A percentile compares a stretch with the other conserved stretches of the same genome.
Evolutionary conservation across 164 flowering plant species (phyloP).

Genomic region (Kalanchoe fedtschenkoi): DNA sequence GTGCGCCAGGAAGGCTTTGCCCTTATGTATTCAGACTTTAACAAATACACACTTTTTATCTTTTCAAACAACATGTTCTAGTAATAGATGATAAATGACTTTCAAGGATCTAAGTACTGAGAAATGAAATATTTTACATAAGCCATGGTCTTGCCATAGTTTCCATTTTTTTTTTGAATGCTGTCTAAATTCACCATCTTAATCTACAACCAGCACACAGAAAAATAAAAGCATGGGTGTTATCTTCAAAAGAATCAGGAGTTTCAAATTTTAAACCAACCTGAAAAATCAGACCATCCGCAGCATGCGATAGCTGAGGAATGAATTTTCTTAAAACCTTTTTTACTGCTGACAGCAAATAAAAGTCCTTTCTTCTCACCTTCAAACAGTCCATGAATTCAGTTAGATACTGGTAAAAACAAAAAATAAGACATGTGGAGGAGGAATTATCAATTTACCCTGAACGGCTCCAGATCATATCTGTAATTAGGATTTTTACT

Average conservation of each 20-base stretch:
- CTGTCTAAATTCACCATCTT: no score
- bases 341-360: slow-evolving; percentile 78
- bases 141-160: no score
- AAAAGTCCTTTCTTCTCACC: slow-evolving; percentile 96
- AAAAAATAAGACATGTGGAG: neutral
- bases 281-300: slow-evolving; percentile 99
- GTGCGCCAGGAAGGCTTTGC: no score
- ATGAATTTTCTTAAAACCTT: slow-evolving; percentile 78
- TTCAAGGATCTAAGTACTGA: no score
- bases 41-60: no score
- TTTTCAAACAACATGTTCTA: no score
- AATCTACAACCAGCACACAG: no score
- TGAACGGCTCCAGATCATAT: slow-evolving; percentile 90
- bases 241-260: neutral
- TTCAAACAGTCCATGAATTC: slow-evolving; percentile 17
- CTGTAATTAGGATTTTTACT: slow-evolving; percentile 62
- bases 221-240: no score
- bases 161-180: no score
- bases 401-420: neutral
- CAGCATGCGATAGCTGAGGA: slow-evolving; percentile 92
- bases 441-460: slow-evolving; percentile 42
- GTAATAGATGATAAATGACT: no score
- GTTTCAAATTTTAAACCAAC: slow-evolving; percentile 16
- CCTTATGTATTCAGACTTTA: no score
- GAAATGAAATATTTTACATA: no score